A percentile compares a stretch with the other conserved stretches of the same genome.
Evolutionary conservation across 106 monocot genomes (phyloP).

Genomic region (Acanthochlamys bracteata): DNA sequence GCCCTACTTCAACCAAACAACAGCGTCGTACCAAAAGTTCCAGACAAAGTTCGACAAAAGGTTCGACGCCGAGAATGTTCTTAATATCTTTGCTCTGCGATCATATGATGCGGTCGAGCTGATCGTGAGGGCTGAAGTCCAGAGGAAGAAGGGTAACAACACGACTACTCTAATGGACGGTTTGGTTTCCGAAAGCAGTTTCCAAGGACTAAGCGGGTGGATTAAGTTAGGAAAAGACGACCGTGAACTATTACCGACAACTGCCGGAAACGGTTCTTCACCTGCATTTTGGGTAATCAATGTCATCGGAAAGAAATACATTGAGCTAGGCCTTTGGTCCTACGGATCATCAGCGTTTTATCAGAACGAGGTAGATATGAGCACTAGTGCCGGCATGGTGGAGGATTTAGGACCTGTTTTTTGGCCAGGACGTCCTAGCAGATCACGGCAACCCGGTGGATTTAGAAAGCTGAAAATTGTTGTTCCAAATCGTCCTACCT

Average conservation of each 20-base stretch:
- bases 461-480: constrained; percentile 19
- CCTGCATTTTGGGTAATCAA: constrained; percentile 13
- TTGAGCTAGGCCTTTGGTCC: constrained; percentile 18
- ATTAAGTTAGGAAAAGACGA: constrained; percentile 2
- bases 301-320: constrained; percentile 19
- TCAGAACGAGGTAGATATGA: not conserved
- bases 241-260: no score
- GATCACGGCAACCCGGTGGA: constrained; percentile 9
- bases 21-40: not conserved
- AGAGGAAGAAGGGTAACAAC: not conserved
- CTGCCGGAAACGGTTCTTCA: not conserved
- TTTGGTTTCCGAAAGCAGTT: not conserved
- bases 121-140: not conserved
- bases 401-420: not conserved
- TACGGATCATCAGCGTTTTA: constrained; percentile 10
- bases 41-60: not conserved
- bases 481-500: not conserved
- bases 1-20: not conserved
- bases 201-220: constrained; percentile 11
- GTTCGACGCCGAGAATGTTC: not conserved
- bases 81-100: not conserved
- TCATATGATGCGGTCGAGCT: constrained; percentile 14
- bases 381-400: not conserved
- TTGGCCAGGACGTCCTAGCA: constrained; percentile 22
- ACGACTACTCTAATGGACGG: not conserved